A percentile compares a stretch with the other conserved stretches of the same genome.
Conservation (phyloP, 805 yeast species). For the Zygosaccharomyces lentus region DNA sequence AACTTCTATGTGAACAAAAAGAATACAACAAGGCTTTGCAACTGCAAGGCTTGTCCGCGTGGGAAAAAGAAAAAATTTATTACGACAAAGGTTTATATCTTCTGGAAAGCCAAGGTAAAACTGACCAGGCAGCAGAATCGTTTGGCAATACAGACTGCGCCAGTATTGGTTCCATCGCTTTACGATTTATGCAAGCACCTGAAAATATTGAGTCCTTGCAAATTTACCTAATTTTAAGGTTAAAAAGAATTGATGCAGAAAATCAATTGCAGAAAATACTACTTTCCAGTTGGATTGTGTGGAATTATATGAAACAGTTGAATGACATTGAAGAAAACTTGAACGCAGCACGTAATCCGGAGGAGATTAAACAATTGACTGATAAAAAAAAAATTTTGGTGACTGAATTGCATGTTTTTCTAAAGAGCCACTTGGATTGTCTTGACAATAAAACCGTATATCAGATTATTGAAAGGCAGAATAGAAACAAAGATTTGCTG, state of each 20-base stretch:
- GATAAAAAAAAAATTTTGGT: constrained; percentile 26
- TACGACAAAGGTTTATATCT: constrained; percentile 51
- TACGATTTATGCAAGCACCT: constrained; percentile 46
- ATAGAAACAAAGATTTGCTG: constrained; percentile 58
- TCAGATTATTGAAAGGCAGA: constrained; percentile 65
- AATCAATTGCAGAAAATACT: constrained; percentile 31
- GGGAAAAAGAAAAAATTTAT: constrained; percentile 47
- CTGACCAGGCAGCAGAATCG: constrained; percentile 46
- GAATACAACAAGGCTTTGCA: constrained; percentile 64
- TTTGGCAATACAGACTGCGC: constrained; percentile 56
- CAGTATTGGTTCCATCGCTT: constrained; percentile 66
- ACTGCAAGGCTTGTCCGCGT: constrained; percentile 34
- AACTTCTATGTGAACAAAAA: constrained; percentile 45
- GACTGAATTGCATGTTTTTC: constrained; percentile 44
- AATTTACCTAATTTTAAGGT: constrained; percentile 43
- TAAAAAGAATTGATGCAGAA: constrained; percentile 33
- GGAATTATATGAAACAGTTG: constrained; percentile 35
- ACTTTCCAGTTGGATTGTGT: constrained; percentile 37
- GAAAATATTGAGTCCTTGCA: constrained; percentile 42
- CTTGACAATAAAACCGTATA: constrained; percentile 68
- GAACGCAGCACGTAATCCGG: constrained; percentile 26
- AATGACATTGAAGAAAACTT: constrained; percentile 35
- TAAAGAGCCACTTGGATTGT: constrained; percentile 42
- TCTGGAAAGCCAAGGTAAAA: constrained; percentile 32
- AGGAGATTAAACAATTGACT: constrained; percentile 20